Evolutionary conservation across 1,284 basidiomycete genomes (phyloP), one percentile per base, ranked within the genome.

Genomic region (Austropuccinia psidii): DNA sequence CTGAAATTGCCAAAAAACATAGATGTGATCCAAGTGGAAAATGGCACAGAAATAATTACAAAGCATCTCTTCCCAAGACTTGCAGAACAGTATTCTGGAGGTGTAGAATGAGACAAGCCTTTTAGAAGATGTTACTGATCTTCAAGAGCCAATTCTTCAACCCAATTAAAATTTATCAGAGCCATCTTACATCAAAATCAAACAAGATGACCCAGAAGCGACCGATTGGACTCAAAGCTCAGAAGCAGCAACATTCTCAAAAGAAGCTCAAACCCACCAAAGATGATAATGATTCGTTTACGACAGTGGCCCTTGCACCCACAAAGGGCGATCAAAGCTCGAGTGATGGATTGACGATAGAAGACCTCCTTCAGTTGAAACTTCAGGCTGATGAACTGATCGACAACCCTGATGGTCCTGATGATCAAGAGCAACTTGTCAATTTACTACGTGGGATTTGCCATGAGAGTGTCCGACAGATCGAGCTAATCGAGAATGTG

Each of bases 351-450:
- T 45, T 64, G 15, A 64, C 60, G 39, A 45, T 64, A 13, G 41
- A 24, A 13, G 60, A 64, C n/a, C 35, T 64, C 27, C 5, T 47
- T 31, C 60, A 64, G 31, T 45, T 64, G 21, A 64, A 64, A 27
- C 43, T 2, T 19, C 60, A 64, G n/a, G 60, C 60, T 11, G 60
- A 64, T 43, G 41, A 64, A 24, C 60, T 64, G 41, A 64, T 64
- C 43, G 60, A 64, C 29, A 64, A 64, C 35, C 60, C 60, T 6
- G 33, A 19, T 33, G 60, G 35, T 19, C 41, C 49, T 19, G 60
- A 64, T 4, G 60, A 64, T 24, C 41, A 64, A 29, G 43, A 64
- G 27, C 60, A 64, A 64, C 60, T 64, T 2, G 37, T 64, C 7
- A 64, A 64, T 45, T 47, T 64, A 19, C 60, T 64, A 8, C 60